phyloP scores from a whole-genome alignment of 495 filamentous ascomycete species.

The Parachaetomium inaequale region DNA sequence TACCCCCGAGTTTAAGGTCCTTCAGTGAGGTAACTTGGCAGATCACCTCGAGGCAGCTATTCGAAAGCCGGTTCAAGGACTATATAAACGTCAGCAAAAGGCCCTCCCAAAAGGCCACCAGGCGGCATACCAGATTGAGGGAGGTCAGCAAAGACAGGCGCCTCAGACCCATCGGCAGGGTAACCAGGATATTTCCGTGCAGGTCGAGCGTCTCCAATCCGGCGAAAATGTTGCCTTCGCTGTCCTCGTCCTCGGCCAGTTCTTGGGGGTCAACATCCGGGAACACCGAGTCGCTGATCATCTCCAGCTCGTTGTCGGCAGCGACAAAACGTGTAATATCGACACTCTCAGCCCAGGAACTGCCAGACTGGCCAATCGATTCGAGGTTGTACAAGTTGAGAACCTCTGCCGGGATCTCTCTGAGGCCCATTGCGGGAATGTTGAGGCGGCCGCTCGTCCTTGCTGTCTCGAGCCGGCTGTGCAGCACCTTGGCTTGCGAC shows the following conservation, averaged over 20 bases:
- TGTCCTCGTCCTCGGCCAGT: slow-evolving; percentile 57
- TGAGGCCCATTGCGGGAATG: slow-evolving; percentile 79
- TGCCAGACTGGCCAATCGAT: slow-evolving; percentile 46
- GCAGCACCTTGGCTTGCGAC: slow-evolving; percentile 60
- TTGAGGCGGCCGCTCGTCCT: slow-evolving; percentile 81
- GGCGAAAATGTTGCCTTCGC: slow-evolving; percentile 71
- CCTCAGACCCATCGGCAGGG: slow-evolving; percentile 71
- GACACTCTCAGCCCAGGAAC: slow-evolving; percentile 88
- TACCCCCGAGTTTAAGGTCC: slow-evolving; percentile 80
- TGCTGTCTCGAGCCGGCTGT: slow-evolving; percentile 70
- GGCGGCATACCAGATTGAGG: slow-evolving; percentile 68
- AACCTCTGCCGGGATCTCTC: slow-evolving; percentile 76
- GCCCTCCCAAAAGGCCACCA: not conserved
- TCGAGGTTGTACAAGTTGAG: slow-evolving; percentile 85
- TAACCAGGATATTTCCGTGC: slow-evolving; percentile 72
- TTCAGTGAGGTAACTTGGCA: slow-evolving; percentile 64
- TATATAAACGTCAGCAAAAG: slow-evolving; percentile 29
- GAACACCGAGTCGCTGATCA: slow-evolving; percentile 68
- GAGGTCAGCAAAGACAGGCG: slow-evolving; percentile 67
- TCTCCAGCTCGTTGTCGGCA: slow-evolving; percentile 85
- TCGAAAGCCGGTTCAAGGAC: slow-evolving; percentile 76
- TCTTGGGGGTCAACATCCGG: slow-evolving; percentile 63
- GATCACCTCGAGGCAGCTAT: slow-evolving; percentile 67
- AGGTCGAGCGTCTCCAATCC: slow-evolving; percentile 80
- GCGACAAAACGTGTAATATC: slow-evolving; percentile 86